Evolutionary conservation across 768 basidiomycete species (phyloP).

Genomic region (Lactarius indigo): DNA sequence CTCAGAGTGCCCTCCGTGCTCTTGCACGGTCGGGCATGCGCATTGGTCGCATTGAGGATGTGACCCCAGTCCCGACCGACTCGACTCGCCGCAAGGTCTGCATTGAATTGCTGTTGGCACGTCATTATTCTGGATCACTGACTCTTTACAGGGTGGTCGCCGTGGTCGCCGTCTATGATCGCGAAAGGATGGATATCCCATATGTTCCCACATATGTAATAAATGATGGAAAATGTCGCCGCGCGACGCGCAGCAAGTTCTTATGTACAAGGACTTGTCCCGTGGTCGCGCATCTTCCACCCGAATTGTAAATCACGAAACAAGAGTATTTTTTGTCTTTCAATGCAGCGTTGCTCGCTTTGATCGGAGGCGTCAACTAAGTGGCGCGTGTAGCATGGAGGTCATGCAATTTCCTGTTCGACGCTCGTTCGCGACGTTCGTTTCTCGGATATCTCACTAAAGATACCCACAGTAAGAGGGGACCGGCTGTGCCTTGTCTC

Average conservation of each 20-base stretch:
- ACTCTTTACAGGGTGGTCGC: constrained; percentile 78
- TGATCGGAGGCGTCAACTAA: not conserved
- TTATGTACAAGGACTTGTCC: constrained; percentile 53
- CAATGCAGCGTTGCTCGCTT: not conserved
- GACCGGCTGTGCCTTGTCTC: not conserved
- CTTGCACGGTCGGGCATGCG: constrained; percentile 98
- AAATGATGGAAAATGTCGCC: constrained; percentile 63
- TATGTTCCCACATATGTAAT: constrained; percentile 35
- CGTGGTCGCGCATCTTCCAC: constrained; percentile 55
- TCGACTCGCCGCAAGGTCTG: constrained; percentile 93
- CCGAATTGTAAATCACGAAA: constrained; percentile 7
- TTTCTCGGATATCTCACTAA: not conserved
- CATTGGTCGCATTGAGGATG: constrained; percentile 97
- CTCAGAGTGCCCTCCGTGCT: constrained; percentile 95
- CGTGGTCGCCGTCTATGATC: constrained; percentile 92
- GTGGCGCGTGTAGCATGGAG: not conserved
- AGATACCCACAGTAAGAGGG: not conserved
- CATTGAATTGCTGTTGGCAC: constrained; percentile 10
- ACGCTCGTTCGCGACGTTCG: not conserved
- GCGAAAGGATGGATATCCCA: constrained; percentile 29
- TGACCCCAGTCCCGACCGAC: constrained; percentile 96
- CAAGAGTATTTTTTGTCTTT: not conserved
- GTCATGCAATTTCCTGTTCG: not conserved
- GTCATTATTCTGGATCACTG: not conserved
- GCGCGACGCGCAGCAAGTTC: constrained; percentile 82